Percentiles rank a stretch among this genome's conserved stretches.
Conservation (phyloP, 176 grass and related monocot genomes). For the Cenchrus purpureus region DNA sequence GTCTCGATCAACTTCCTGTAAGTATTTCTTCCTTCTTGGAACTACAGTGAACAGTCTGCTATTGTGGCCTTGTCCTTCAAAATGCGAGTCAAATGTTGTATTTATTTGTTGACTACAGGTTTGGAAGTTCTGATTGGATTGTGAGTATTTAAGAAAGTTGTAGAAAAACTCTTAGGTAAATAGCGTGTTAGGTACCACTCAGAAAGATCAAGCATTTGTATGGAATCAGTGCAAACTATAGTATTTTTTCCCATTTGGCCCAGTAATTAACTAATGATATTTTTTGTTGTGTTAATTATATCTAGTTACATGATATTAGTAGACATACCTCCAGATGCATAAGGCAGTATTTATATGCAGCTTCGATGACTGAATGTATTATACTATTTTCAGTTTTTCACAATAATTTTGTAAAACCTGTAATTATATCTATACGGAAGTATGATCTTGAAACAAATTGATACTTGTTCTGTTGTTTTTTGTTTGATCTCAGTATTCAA, state of each 20-base stretch:
- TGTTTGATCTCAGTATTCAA: background rate
- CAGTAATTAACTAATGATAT: background rate
- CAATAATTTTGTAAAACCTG: too few relatives aligned
- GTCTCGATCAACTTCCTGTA: slow-evolving; percentile 92
- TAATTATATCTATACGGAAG: background rate
- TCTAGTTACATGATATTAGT: too few relatives aligned
- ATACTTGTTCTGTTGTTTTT: background rate
- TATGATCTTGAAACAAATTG: background rate
- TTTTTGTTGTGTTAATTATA: background rate
- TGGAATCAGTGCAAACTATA: background rate
- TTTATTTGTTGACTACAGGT: background rate
- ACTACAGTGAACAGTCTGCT: background rate
- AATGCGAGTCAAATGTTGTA: background rate
- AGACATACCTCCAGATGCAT: too few relatives aligned
- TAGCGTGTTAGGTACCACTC: background rate
- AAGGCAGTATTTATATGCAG: too few relatives aligned
- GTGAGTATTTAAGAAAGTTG: background rate
- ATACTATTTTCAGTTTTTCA: too few relatives aligned
- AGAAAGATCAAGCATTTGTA: background rate
- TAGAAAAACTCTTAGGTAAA: background rate
- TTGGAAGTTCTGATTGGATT: background rate
- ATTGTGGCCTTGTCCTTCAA: background rate
- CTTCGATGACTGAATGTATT: too few relatives aligned
- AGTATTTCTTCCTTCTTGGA: slow-evolving; percentile 44
- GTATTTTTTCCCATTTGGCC: background rate